A percentile compares a stretch with the other conserved stretches of the same genome.
phyloP scores from a whole-genome alignment of 2,329 filamentous ascomycete species.

The Aspergillus sp. region DNA sequence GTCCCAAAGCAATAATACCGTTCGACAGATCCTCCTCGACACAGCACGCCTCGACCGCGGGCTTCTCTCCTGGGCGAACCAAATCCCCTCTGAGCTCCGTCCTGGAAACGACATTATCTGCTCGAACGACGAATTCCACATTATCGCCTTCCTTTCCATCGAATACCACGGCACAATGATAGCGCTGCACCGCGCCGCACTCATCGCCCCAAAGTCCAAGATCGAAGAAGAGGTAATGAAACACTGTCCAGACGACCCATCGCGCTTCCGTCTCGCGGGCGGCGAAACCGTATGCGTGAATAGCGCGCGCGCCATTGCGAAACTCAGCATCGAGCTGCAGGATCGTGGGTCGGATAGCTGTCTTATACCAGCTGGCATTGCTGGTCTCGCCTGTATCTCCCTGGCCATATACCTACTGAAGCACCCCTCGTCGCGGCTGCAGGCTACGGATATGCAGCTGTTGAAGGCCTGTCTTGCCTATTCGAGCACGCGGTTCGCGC shows the following conservation, averaged over 20 bases:
- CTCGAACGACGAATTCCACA: conserved; percentile 6
- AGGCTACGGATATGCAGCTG: conserved; percentile 13
- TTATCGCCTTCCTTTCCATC: conserved; percentile 12
- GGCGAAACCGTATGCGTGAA: conserved; percentile 16
- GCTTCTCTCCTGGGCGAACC: conserved; percentile 12
- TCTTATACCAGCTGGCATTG: conserved; percentile 4
- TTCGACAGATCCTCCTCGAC: conserved; percentile 15
- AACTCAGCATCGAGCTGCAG: conserved; percentile 13
- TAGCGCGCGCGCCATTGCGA: conserved; percentile 17
- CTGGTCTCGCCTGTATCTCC: conserved; percentile 13
- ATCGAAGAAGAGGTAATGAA: conserved; percentile 12
- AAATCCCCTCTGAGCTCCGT: conserved; percentile 8
- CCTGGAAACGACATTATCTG: conserved; percentile 15
- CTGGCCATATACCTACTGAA: conserved; percentile 17
- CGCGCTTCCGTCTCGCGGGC: conserved; percentile 6
- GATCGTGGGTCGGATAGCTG: conserved; percentile 7
- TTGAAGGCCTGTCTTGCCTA: conserved; percentile 15
- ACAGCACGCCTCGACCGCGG: conserved; percentile 13
- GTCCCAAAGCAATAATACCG: background rate
- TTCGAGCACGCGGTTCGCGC: conserved; percentile 1
- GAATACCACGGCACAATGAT: conserved; percentile 16
- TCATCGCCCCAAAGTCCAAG: conserved; percentile 12
- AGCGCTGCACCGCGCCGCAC: conserved; percentile 14
- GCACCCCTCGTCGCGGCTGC: conserved; percentile 5
- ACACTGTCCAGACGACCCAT: conserved; percentile 12